A percentile compares a stretch with the other conserved stretches of the same genome.
Conservation (phyloP, 1,139 yeast genomes). For the Yamadazyma spencermartinsiae region DNA sequence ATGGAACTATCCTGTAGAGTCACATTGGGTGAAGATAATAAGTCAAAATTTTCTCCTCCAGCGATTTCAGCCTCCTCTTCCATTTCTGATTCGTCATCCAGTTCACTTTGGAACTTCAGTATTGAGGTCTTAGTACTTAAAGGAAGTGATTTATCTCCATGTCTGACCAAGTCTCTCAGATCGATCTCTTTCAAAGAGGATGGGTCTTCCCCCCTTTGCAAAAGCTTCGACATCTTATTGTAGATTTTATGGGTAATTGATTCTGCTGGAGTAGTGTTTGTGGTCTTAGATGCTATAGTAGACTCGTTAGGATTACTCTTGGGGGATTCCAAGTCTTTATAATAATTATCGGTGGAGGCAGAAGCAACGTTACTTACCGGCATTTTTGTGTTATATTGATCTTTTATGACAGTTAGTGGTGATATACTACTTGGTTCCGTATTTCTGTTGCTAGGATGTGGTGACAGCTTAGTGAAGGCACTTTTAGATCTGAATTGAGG, state of each 20-base stretch:
- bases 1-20: conserved; percentile 5
- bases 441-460: conserved; percentile 1
- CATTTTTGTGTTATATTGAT: conserved; percentile 29
- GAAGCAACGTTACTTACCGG: conserved; percentile 19
- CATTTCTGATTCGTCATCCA: conserved; percentile 28
- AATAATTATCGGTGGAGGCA: conserved; percentile 25
- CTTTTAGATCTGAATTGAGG: neutral
- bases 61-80: conserved; percentile 18
- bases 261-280: conserved; percentile 7
- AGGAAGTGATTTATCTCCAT: conserved; percentile 1
- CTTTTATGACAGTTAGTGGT: conserved; percentile 31
- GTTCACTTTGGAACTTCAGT: conserved; percentile 27
- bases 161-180: neutral
- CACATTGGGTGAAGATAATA: conserved; percentile 12
- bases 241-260: conserved; percentile 14
- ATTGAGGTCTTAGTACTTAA: conserved; percentile 4
- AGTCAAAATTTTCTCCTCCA: conserved; percentile 5
- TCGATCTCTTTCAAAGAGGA: neutral
- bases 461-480: neutral
- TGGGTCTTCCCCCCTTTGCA: conserved; percentile 5
- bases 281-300: conserved; percentile 3
- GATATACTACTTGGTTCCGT: conserved; percentile 20
- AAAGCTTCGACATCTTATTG: conserved; percentile 13
- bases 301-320: neutral
- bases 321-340: conserved; percentile 14